phyloP scores from a whole-genome alignment of 2,329 filamentous ascomycete genomes.

The Phialemoniopsis sp. region DNA sequence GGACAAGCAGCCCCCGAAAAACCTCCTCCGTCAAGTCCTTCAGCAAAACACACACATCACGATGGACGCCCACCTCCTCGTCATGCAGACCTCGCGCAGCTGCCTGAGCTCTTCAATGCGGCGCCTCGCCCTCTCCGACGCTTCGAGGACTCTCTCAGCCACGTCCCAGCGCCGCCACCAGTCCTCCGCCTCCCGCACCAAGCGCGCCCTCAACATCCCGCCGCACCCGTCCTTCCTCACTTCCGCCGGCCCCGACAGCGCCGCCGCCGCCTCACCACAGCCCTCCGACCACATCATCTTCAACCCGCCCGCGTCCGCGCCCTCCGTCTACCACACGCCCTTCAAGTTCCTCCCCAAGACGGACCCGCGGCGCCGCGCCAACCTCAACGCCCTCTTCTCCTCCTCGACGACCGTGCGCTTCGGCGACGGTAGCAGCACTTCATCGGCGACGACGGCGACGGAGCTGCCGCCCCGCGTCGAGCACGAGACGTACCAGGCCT shows the following conservation, averaged over 20 bases:
- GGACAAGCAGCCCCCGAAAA: too few species aligned
- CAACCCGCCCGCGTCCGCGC: conserved; percentile 41
- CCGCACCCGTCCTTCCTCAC: conserved; percentile 57
- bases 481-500: conserved; percentile 2
- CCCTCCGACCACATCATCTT: conserved; percentile 35
- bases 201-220: conserved; percentile 53
- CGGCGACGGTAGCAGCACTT: conserved; percentile 4
- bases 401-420: conserved; percentile 14
- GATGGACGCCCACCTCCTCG: too few species aligned
- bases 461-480: conserved; percentile 25
- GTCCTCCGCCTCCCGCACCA: conserved; percentile 46
- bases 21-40: too few species aligned
- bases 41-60: too few species aligned
- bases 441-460: conserved; percentile 8
- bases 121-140: too few species aligned
- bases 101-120: too few species aligned
- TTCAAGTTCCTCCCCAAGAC: conserved; percentile 59
- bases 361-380: conserved; percentile 48
- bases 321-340: conserved; percentile 60
- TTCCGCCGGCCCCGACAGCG: conserved; percentile 22
- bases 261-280: conserved; percentile 21
- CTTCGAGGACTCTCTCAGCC: conserved; percentile 10
- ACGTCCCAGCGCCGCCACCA: conserved; percentile 38
- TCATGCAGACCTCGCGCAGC: neutral
- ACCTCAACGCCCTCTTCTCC: conserved; percentile 39